Evolutionary conservation across 1,284 basidiomycete species (phyloP), one percentile per base, ranked within the genome.

Genomic region (Papiliotrema fonsecae): DNA sequence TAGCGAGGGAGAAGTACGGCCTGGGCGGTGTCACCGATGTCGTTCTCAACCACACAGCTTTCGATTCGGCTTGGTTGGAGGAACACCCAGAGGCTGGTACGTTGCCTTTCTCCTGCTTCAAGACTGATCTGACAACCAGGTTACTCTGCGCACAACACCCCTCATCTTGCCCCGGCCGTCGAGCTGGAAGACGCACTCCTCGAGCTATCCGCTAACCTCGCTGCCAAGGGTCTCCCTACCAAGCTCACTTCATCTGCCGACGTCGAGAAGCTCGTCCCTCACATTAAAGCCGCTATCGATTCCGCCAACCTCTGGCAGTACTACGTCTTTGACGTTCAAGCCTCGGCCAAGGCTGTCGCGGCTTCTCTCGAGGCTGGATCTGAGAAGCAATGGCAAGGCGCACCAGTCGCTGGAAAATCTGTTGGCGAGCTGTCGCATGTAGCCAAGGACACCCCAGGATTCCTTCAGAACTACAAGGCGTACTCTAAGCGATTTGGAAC

Each of bases 41-140:
- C 38, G 93, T 97, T 16, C 80, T 94, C 52, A 97, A 97, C 69
- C 92, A 97, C 66, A 96, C 92, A 3, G 89, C 92, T 6, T 87
- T 89, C 65, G 89, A 96, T 67, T 90, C 86, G 56, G 78, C 83
- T 9, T 97, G 91, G 92, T 77, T 97, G n/a, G 69, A 82, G 34
- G 82, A 92, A 5, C 92, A 97, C 70, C 92, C 93, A 3, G 92
- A 97, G 79, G 88, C 91, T 56, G 91, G 90, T 85, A 58, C 56
- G 81, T 70, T 16, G 38, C 13, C 2, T 7, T 26, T 9, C 26
- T 16, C 2, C 25, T 10, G 16, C 11, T 9, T 10, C 19, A 14
- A 14, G 18, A 24, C 44, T 47, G 31, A 43, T 36, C 22, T 25
- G 10, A 26, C 36, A 22, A 54, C 1, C 58, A 92, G 91, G 89